Percentiles rank a stretch among this genome's conserved stretches.
Conservation (phyloP, 2,329 filamentous ascomycete genomes). For the Dactylellina cionopaga region DNA sequence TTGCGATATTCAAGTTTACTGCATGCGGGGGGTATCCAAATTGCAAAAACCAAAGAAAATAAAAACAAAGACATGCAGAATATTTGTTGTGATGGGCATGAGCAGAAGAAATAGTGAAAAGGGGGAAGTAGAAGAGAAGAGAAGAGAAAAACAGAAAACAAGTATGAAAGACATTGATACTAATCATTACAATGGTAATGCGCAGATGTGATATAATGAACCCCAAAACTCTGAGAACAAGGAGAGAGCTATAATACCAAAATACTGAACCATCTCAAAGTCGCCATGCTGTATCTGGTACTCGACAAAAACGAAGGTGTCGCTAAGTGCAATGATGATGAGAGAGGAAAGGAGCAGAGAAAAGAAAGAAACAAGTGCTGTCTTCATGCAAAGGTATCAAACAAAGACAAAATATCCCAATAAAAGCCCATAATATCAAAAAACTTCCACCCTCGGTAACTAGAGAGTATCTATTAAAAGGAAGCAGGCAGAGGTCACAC, state of each 20-base stretch:
- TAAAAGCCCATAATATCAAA: constrained; percentile 1
- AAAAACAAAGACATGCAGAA: constrained; percentile 5
- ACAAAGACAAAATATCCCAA: constrained; percentile 12
- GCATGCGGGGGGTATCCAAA: constrained; percentile 39
- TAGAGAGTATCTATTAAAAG: neutral
- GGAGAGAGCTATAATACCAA: neutral
- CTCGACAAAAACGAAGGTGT: constrained; percentile 25
- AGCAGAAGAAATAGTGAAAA: too few relatives aligned
- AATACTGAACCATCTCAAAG: constrained; percentile 21
- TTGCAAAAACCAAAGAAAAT: constrained; percentile 40
- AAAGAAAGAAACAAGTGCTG: neutral
- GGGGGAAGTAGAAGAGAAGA: neutral
- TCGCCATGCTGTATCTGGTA: neutral
- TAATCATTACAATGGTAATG: constrained; percentile 38
- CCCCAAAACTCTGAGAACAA: constrained; percentile 33
- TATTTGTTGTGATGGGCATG: constrained; percentile 1
- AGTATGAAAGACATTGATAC: constrained; percentile 29
- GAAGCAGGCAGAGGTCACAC: neutral
- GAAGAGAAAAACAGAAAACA: constrained; percentile 28
- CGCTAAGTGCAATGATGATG: constrained; percentile 31
- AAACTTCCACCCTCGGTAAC: neutral
- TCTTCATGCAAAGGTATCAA: neutral
- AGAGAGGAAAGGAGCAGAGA: neutral
- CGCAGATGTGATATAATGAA: constrained; percentile 40
- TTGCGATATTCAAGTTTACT: neutral